Evolutionary conservation across 805 yeast species (phyloP).

Genomic region (Yarrowia hollandica): DNA sequence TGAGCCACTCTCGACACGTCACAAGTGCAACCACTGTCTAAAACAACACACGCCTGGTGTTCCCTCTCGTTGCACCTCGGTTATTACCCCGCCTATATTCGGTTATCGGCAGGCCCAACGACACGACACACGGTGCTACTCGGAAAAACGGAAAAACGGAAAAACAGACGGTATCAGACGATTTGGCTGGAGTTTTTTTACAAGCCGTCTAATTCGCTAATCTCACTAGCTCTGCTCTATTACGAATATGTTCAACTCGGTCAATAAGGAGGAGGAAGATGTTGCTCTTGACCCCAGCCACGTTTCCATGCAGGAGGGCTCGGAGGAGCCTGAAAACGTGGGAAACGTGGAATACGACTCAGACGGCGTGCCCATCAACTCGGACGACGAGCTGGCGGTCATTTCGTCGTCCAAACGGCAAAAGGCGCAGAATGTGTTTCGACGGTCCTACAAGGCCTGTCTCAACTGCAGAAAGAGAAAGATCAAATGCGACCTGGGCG

Average conservation of each 20-base stretch:
- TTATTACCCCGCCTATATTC: conserved; percentile 18
- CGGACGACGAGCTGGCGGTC: conserved; percentile 5
- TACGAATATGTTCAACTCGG: background rate
- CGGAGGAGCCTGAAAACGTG: background rate
- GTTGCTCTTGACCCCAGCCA: background rate
- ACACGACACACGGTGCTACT: too few relatives aligned
- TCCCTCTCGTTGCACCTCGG: conserved; percentile 13
- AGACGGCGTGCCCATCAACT: background rate
- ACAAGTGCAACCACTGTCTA: too few relatives aligned
- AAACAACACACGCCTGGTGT: too few relatives aligned
- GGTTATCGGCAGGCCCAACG: conserved; percentile 5
- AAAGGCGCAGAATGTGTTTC: conserved; percentile 43
- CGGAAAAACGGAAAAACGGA: background rate
- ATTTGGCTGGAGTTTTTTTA: too few relatives aligned
- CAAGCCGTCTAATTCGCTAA: too few relatives aligned
- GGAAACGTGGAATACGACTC: conserved; percentile 8
- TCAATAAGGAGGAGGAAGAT: conserved; percentile 23
- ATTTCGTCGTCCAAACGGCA: conserved; percentile 25
- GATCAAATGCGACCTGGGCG: conserved; percentile 83
- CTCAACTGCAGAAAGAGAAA: conserved; percentile 80
- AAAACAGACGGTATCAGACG: conserved; percentile 5
- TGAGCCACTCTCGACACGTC: too few relatives aligned
- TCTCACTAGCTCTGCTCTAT: too few relatives aligned
- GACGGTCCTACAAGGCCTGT: conserved; percentile 79
- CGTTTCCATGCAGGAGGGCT: conserved; percentile 1